phyloP scores from a whole-genome alignment of 1,284 basidiomycete species.

The Schizophyllum commune region DNA sequence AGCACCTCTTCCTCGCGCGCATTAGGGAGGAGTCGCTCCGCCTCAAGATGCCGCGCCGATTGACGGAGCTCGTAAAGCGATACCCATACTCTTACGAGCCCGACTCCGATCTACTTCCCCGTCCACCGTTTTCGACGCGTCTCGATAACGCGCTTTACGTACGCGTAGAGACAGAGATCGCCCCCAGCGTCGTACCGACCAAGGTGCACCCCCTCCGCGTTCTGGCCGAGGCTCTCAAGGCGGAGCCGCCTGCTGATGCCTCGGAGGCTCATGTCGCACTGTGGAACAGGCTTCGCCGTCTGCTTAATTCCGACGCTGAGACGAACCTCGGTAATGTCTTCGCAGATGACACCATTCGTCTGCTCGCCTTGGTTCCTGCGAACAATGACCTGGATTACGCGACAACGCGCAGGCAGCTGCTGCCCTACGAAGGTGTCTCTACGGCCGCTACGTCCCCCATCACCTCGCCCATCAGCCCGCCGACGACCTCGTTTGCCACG shows the following conservation, averaged over 20 bases:
- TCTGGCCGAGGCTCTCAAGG: conserved; percentile 51
- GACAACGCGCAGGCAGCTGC: neutral
- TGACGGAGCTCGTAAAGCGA: conserved; percentile 57
- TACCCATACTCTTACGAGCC: conserved; percentile 53
- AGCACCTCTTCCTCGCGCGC: conserved; percentile 64
- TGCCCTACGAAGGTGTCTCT: neutral
- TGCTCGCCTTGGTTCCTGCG: conserved; percentile 40
- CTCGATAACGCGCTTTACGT: conserved; percentile 55
- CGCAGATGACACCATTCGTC: conserved; percentile 58
- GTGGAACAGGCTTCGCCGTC: conserved; percentile 47
- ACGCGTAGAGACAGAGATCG: conserved; percentile 46
- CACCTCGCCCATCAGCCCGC: neutral
- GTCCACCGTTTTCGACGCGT: conserved; percentile 58
- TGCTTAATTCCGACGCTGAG: conserved; percentile 22
- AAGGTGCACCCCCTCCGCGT: conserved; percentile 49
- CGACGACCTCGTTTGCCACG: neutral
- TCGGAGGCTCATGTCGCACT: conserved; percentile 30
- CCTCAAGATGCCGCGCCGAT: conserved; percentile 55
- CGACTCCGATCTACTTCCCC: conserved; percentile 40
- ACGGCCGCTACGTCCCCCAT: neutral
- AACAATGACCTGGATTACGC: conserved; percentile 12
- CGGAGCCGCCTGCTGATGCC: conserved; percentile 25
- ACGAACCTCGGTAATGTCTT: conserved; percentile 38
- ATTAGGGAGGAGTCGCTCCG: conserved; percentile 57
- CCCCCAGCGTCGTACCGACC: conserved; percentile 27